Conservation (phyloP, 1,284 basidiomycete genomes). For the Meira miltonrushii region DNA sequence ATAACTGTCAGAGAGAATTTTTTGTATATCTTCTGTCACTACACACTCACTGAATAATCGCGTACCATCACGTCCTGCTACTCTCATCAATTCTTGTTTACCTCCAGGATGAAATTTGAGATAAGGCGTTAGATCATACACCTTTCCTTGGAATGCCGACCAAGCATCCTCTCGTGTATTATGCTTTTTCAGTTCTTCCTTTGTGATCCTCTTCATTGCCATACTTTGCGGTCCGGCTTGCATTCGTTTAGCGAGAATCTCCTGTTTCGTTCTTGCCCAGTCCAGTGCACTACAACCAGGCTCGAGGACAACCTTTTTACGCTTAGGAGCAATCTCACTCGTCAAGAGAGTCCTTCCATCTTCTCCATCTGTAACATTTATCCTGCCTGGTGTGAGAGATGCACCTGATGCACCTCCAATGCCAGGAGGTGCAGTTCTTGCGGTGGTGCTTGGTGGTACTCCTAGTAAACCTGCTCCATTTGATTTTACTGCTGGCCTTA, state of each 20-base stretch:
- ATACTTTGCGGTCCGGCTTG: neutral
- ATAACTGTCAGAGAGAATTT: neutral
- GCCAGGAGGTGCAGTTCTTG: constrained; percentile 31
- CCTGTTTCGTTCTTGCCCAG: constrained; percentile 65
- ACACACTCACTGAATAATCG: constrained; percentile 75
- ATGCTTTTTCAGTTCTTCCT: constrained; percentile 77
- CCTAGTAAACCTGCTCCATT: constrained; percentile 47
- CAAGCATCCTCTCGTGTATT: constrained; percentile 82
- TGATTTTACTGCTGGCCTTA: neutral
- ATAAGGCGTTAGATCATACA: constrained; percentile 95
- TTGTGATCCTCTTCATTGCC: constrained; percentile 64
- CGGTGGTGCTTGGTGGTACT: constrained; percentile 34
- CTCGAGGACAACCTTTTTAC: constrained; percentile 73
- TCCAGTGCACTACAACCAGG: constrained; percentile 89
- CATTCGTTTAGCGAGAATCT: constrained; percentile 19
- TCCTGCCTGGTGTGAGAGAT: neutral
- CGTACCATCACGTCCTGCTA: constrained; percentile 88
- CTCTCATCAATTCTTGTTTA: constrained; percentile 87
- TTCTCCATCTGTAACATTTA: neutral
- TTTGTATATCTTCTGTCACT: neutral
- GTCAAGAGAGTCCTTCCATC: neutral
- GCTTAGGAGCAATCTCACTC: constrained; percentile 9
- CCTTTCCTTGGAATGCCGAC: constrained; percentile 85
- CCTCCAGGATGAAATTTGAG: constrained; percentile 90
- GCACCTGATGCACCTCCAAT: constrained; percentile 34